Percentiles rank a stretch among this genome's conserved stretches.
Evolutionary conservation across 2,329 filamentous ascomycete species (phyloP).

Genomic region (Xenoacremonium recifei): DNA sequence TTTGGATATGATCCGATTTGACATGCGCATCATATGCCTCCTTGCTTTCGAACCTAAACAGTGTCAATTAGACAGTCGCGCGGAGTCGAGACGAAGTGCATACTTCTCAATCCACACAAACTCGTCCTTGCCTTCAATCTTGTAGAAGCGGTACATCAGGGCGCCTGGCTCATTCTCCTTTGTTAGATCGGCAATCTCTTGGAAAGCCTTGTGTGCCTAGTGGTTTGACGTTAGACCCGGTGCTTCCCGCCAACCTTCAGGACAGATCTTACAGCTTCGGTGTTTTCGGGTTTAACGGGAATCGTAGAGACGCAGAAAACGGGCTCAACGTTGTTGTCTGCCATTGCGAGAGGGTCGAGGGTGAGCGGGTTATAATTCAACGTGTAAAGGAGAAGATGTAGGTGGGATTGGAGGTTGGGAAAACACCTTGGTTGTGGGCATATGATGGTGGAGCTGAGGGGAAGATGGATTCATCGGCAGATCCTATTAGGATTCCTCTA

Average conservation of each 20-base stretch:
- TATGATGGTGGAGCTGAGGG: no score
- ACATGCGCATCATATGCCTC: slow-evolving; percentile 1
- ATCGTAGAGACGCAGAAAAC: background rate
- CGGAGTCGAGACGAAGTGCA: background rate
- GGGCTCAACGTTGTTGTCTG: background rate
- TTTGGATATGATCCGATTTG: background rate
- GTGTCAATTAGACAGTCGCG: background rate
- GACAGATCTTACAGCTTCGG: background rate
- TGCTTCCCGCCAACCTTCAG: no score
- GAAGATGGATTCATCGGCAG: no score
- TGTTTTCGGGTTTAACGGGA: background rate
- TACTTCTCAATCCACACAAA: slow-evolving; percentile 15
- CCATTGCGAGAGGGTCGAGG: background rate
- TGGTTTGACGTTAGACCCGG: background rate
- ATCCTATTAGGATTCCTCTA: no score
- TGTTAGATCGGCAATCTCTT: background rate
- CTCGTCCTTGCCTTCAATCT: slow-evolving; percentile 11
- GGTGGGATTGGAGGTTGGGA: no score
- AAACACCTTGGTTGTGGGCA: no score
- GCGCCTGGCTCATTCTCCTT: slow-evolving; percentile 8
- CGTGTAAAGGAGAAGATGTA: no score
- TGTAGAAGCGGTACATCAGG: slow-evolving; percentile 14
- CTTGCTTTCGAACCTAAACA: background rate
- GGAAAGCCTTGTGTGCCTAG: background rate
- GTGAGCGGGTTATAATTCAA: no score